Conservation (phyloP, 257 asterid species). For the Salvia rosmarinus region DNA sequence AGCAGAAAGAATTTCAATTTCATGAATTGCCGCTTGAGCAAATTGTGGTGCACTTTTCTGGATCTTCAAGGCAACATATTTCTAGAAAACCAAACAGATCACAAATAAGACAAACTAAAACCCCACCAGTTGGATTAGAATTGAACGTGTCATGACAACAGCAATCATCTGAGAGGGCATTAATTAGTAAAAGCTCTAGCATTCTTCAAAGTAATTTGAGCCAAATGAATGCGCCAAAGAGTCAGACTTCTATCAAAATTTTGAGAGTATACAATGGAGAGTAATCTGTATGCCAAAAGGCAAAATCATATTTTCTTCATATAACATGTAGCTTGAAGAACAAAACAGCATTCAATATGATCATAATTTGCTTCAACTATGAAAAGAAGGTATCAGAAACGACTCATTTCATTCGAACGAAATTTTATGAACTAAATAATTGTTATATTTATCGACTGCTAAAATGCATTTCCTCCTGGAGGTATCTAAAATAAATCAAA, state of each 20-base stretch:
- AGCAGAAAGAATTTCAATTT: conserved; percentile 82
- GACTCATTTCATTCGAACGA: neutral
- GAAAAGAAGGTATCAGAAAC: neutral
- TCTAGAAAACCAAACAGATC: conserved; percentile 43
- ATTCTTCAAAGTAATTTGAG: neutral
- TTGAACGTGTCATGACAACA: neutral
- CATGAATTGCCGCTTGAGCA: conserved; percentile 95
- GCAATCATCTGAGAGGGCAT: conserved; percentile 19
- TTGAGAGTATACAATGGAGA: neutral
- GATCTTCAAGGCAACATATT: conserved; percentile 91
- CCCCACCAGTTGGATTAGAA: neutral
- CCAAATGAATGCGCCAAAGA: neutral
- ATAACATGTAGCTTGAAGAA: neutral
- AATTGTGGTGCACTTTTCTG: conserved; percentile 97
- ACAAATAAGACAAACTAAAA: conserved; percentile 18
- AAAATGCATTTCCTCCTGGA: conserved; percentile 6
- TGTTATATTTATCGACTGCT: conserved; percentile 7
- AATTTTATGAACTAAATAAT: neutral
- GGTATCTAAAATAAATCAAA: conserved; percentile 13
- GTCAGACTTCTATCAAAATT: neutral
- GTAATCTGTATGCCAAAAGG: neutral
- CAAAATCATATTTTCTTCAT: neutral
- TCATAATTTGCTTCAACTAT: neutral
- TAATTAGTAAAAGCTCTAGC: conserved; percentile 13
- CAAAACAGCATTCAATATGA: neutral